Percentiles rank a stretch among this genome's conserved stretches.
These are phyloP conservation scores for Lentinula guzmanii DNA, from an alignment of 768 basidiomycete genomes.

Conservation along the genomic window DNA sequence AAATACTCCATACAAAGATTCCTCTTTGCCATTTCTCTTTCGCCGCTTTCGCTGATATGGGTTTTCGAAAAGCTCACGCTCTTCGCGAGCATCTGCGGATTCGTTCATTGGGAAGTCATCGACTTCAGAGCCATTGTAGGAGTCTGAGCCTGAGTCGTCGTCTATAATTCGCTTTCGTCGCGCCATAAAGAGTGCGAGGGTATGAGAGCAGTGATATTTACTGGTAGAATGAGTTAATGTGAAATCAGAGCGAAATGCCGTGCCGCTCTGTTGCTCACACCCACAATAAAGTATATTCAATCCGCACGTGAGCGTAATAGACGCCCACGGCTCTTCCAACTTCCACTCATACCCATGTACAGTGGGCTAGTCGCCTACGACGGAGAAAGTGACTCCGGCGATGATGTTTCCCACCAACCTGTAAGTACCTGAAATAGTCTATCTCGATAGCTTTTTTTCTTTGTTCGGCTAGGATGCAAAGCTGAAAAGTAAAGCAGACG, in stretches of 20 bases:
- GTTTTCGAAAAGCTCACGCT: slow-evolving; percentile 70
- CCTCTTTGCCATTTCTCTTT: slow-evolving; percentile 61
- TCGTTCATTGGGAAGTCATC: slow-evolving; percentile 40
- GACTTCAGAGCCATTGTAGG: slow-evolving; percentile 48
- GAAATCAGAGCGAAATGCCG: not conserved
- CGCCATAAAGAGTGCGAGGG: slow-evolving; percentile 41
- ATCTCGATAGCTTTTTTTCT: slow-evolving; percentile 49
- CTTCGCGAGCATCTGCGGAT: slow-evolving; percentile 62
- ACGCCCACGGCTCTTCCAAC: not conserved
- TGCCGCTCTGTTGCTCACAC: too few relatives aligned
- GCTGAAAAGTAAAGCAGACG: slow-evolving; percentile 30
- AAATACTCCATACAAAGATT: slow-evolving; percentile 73
- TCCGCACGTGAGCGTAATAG: not conserved
- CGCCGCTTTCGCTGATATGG: slow-evolving; percentile 71
- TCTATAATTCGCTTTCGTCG: slow-evolving; percentile 72
- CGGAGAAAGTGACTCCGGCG: slow-evolving; percentile 58
- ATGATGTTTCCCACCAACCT: slow-evolving; percentile 5
- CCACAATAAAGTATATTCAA: not conserved
- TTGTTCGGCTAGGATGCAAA: slow-evolving; percentile 65
- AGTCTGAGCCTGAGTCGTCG: slow-evolving; percentile 67
- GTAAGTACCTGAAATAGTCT: slow-evolving; percentile 25
- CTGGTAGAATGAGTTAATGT: not conserved
- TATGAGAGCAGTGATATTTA: too few relatives aligned
- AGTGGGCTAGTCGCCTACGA: slow-evolving; percentile 55
- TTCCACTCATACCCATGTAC: not conserved